Percentiles rank a stretch among this genome's conserved stretches.
phyloP scores from a whole-genome alignment of 106 monocot genomes.

The Platanthera zijinensis region DNA sequence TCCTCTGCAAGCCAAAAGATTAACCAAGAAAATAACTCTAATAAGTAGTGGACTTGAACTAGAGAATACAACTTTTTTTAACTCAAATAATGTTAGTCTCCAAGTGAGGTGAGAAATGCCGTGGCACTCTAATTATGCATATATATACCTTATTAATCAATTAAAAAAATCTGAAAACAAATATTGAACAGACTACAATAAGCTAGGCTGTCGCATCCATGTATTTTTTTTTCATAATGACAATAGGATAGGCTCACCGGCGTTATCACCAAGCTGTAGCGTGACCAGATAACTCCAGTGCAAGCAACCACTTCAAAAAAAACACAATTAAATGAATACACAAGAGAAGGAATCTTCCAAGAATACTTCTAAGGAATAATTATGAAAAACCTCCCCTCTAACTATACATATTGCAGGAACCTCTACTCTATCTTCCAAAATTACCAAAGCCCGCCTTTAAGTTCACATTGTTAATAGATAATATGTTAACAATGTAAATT shows the following conservation, averaged over 20 bases:
- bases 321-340: constrained; percentile 13
- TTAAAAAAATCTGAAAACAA: background rate
- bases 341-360: background rate
- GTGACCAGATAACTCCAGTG: constrained; percentile 83
- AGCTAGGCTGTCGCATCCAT: background rate
- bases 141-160: background rate
- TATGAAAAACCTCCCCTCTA: background rate
- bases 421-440: no score
- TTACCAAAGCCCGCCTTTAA: no score
- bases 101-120: background rate
- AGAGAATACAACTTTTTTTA: background rate
- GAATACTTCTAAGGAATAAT: background rate
- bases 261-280: constrained; percentile 75
- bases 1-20: constrained; percentile 42
- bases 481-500: no score
- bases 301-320: constrained; percentile 54
- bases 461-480: no score
- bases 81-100: background rate
- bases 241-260: constrained; percentile 34
- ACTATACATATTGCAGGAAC: no score
- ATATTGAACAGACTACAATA: background rate
- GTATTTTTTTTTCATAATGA: background rate
- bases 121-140: background rate
- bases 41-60: background rate
- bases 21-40: background rate